Conservation (phyloP, 225 moss, liverwort and hornwort genomes). For the Climacium dendroides region DNA sequence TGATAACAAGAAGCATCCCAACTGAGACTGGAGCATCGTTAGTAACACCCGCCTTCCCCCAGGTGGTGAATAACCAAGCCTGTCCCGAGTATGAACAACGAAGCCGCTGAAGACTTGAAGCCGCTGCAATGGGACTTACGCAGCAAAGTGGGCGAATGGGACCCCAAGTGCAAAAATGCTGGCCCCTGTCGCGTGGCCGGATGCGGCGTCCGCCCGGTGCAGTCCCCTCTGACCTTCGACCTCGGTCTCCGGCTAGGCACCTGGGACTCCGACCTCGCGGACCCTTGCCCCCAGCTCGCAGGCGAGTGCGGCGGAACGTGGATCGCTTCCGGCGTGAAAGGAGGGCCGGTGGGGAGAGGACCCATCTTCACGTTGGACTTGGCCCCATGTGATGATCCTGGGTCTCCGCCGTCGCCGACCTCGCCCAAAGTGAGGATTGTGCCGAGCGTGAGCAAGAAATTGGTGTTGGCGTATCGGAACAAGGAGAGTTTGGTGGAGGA, state of each 20-base stretch:
- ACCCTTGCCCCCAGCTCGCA: constrained; percentile 36
- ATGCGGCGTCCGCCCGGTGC: constrained; percentile 5
- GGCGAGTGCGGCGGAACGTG: constrained; percentile 52
- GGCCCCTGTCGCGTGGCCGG: constrained; percentile 31
- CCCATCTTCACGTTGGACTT: constrained; percentile 43
- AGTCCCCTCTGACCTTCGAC: constrained; percentile 32
- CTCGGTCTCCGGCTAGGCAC: constrained; percentile 13
- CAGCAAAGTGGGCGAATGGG: constrained; percentile 41
- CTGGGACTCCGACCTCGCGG: constrained; percentile 37
- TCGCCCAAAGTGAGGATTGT: constrained; percentile 66
- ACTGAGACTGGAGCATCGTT: background rate
- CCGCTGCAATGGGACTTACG: constrained; percentile 34
- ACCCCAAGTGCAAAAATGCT: constrained; percentile 35
- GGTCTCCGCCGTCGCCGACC: constrained; percentile 22
- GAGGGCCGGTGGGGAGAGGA: constrained; percentile 26
- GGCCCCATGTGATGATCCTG: constrained; percentile 27
- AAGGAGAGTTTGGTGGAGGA: constrained; percentile 83
- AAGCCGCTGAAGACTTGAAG: constrained; percentile 14
- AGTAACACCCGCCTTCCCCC: background rate
- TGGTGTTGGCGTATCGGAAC: constrained; percentile 69
- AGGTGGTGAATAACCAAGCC: background rate
- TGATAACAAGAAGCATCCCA: background rate
- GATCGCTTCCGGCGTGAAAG: constrained; percentile 23
- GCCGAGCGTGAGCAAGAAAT: constrained; percentile 71
- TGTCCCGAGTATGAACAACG: background rate